These are phyloP conservation scores for Xylariaceae sp. DNA, from an alignment of 2,329 filamentous ascomycete genomes.

Conservation along the genomic window DNA sequence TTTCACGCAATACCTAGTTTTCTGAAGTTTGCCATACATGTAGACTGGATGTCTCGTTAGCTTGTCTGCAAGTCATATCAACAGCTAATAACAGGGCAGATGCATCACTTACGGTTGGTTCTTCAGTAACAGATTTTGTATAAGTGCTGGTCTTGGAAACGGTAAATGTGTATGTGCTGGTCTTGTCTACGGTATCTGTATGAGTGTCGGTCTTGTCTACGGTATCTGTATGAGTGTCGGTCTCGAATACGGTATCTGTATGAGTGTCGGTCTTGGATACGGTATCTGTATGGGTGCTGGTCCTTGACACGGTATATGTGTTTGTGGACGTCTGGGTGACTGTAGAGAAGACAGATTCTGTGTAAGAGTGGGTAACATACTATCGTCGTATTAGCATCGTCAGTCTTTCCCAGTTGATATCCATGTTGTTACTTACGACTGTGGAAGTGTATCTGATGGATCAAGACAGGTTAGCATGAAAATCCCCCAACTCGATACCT, in stretches of 20 bases:
- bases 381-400: background rate
- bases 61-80: background rate
- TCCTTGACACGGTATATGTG: background rate
- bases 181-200: too few species aligned
- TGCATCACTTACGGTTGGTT: background rate
- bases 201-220: background rate
- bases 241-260: background rate
- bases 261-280: background rate
- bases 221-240: background rate
- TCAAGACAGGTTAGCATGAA: constrained; percentile 2
- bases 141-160: background rate
- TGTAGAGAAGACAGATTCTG: background rate
- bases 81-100: background rate
- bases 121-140: background rate
- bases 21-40: background rate
- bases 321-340: background rate
- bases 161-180: too few species aligned
- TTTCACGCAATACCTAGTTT: background rate
- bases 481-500: background rate
- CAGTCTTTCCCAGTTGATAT: background rate
- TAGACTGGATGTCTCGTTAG: constrained; percentile 1
- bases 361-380: constrained; percentile 3
- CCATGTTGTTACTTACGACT: constrained; percentile 1
- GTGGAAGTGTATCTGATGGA: constrained; percentile 10
- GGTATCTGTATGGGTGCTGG: background rate